These are phyloP conservation scores for Phytopythium litorale DNA, from an alignment of 352 stramenopile genomes.

Conservation along the genomic window DNA sequence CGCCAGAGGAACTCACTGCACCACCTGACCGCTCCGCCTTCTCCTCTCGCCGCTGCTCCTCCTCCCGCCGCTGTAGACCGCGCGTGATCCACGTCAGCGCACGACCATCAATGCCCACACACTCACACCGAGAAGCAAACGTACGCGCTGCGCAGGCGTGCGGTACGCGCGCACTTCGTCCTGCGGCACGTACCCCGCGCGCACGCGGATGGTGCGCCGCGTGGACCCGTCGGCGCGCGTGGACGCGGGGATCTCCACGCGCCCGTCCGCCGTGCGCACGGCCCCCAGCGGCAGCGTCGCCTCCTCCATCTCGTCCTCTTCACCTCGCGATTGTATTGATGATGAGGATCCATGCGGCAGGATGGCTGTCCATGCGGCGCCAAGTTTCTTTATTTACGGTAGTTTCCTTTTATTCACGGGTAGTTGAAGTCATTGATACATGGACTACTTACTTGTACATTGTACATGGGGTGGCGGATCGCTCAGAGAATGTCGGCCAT, in stretches of 20 bases:
- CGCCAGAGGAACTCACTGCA: background rate
- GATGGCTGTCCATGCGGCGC: background rate
- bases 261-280: slow-evolving; percentile 50
- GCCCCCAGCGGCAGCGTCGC: slow-evolving; percentile 51
- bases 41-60: background rate
- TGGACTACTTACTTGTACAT: background rate
- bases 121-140: background rate
- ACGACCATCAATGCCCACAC: background rate
- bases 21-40: background rate
- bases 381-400: slow-evolving; percentile 1
- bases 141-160: slow-evolving; percentile 56
- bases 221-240: slow-evolving; percentile 65
- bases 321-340: background rate
- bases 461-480: background rate
- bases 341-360: no score
- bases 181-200: slow-evolving; percentile 74
- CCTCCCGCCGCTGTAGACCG: slow-evolving; percentile 1
- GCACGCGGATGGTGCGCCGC: slow-evolving; percentile 79
- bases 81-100: background rate
- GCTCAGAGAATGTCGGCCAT: slow-evolving; percentile 17
- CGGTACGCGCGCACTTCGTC: slow-evolving; percentile 84
- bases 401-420: slow-evolving; percentile 2
- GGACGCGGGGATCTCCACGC: slow-evolving; percentile 63
- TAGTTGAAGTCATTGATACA: background rate
- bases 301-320: slow-evolving; percentile 6